These are phyloP conservation scores for Pisolithus tinctorius DNA, from an alignment of 768 basidiomycete genomes.

Conservation along the genomic window DNA sequence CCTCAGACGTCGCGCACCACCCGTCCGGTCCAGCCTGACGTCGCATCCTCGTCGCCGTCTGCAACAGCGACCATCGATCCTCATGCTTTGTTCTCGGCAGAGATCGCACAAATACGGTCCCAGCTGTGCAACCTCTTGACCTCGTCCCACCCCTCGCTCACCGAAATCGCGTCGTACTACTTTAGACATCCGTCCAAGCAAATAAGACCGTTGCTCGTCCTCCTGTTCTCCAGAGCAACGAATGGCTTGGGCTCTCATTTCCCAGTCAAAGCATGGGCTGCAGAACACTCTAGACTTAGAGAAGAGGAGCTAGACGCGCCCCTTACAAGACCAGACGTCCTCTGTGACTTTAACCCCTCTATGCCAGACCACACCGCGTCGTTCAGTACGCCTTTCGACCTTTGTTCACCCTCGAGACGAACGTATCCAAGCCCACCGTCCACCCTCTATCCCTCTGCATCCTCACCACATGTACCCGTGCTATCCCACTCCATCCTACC, in stretches of 20 bases:
- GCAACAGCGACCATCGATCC: slow-evolving; percentile 44
- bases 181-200: slow-evolving; percentile 88
- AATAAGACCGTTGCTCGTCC: slow-evolving; percentile 80
- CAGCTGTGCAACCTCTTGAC: slow-evolving; percentile 76
- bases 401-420: slow-evolving; percentile 30
- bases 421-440: slow-evolving; percentile 21
- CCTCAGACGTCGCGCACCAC: slow-evolving; percentile 7
- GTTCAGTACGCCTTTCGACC: slow-evolving; percentile 52
- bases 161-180: slow-evolving; percentile 87
- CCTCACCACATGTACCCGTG: slow-evolving; percentile 14
- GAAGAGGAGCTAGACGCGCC: slow-evolving; percentile 68
- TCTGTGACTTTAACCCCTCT: slow-evolving; percentile 87
- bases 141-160: slow-evolving; percentile 81
- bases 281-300: slow-evolving; percentile 50
- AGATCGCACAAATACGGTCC: slow-evolving; percentile 64
- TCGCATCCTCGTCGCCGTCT: slow-evolving; percentile 1
- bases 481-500: slow-evolving; percentile 47
- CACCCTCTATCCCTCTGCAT: slow-evolving; percentile 12
- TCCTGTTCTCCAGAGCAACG: slow-evolving; percentile 87
- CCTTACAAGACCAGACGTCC: slow-evolving; percentile 70
- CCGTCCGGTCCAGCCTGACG: slow-evolving; percentile 11
- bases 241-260: slow-evolving; percentile 78
- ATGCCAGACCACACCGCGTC: slow-evolving; percentile 75
- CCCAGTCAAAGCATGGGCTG: slow-evolving; percentile 52
- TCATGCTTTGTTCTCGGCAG: slow-evolving; percentile 59